Evolutionary conservation across 106 monocot genomes (phyloP), one percentile per base, ranked within the genome.

Genomic region (Cymbidium sinense): DNA sequence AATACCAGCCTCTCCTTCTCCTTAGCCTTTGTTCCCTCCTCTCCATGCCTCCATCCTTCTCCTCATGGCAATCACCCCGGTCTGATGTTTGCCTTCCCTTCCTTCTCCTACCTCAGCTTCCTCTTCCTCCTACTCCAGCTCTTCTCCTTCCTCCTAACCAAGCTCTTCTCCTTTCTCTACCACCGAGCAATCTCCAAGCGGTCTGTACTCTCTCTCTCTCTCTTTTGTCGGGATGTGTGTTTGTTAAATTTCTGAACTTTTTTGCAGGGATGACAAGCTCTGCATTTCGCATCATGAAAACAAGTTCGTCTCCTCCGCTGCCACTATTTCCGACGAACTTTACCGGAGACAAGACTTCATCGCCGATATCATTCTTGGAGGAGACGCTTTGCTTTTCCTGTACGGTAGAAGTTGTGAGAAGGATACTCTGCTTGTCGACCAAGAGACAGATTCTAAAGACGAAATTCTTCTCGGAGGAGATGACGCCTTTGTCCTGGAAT

Each of bases 101-200:
- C 70, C 62, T 81, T 61, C 74, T 34, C 76, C 43, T 81, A 62
- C 58, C 55, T 88, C 73, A 75, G 81, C 61, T 54, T 87, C 79
- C 27, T 87, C 79, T 74, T 95, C 64, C 79, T 95, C 83, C 47
- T 86, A 74, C 25, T 85, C 55, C 80, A 91, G 77, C 71, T 83
- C 69, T 51, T 73, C 31, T 79, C 77, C 77, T 70, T 89, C 78
- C 79, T 93, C 75, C 82, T 96, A 76, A 18, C 65, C 75, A 90
- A 87, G 79, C 74, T 96, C 81, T 83, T 91, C 85, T 79, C 71
- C 33, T 79, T 80, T 43, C 82, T 89, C 70, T 50, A 55, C 47
- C 41, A 21, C 50, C 70, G 76, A 78, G 27, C 52, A 30, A 64
- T 34, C 44, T 52, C 70, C 25, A 71, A 77, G 81, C 52, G 77